Base-by-base conservation (phyloP, 148 eudicot genomes). In the Heliamphora exappendiculata region DNA sequence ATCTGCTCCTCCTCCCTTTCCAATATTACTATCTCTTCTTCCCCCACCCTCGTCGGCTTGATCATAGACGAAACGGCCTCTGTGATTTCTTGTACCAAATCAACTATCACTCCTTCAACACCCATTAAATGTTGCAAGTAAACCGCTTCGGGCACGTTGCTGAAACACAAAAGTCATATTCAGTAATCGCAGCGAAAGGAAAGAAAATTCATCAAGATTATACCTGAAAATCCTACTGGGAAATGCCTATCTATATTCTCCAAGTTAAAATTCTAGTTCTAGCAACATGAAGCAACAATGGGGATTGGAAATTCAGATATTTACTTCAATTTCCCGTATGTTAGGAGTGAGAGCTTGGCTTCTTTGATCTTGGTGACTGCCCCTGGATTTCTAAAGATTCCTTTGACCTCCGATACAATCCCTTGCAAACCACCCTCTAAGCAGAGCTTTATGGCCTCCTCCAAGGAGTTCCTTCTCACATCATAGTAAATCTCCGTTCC, bases 341-440 rank as follows among this genome's bases (percentile, higher is more conserved):
- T 90, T 12, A 94, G 51, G 31, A 94, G 80, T 1, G 92, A 84
- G 34, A 92, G 90, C 24, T 91, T 87, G 16, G 90, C 78, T 24
- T 85, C 94, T 77, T 90, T 94, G 79, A 94, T 89, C 81, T 79
- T 87, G 79, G 76, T 75, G 3, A 92, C 93, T 3, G 85, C 87
- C 20, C 57, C 88, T 14, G 98, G 98, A 79, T 87, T 86, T 75
- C 88, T 87, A 29, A 94, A 87, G 2, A 92, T 76, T 0, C 96
- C 97, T 78, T 83, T 89, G 12, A 88, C 97, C 80, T 92, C 98
- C 0, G 94, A 90, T 63, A 94, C 98, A 83, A 94, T 89, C 57
- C 98, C 98, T 33, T 94, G 86, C 75, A 94, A 83, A 20, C 87
- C 89, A 77, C 98, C 97, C 74, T 89, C 92, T 59, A 88, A 60